A percentile compares a stretch with the other conserved stretches of the same genome.
These are phyloP conservation scores for Fraxinus paxiana DNA, from an alignment of 305 asterid species.

Conservation along the genomic window DNA sequence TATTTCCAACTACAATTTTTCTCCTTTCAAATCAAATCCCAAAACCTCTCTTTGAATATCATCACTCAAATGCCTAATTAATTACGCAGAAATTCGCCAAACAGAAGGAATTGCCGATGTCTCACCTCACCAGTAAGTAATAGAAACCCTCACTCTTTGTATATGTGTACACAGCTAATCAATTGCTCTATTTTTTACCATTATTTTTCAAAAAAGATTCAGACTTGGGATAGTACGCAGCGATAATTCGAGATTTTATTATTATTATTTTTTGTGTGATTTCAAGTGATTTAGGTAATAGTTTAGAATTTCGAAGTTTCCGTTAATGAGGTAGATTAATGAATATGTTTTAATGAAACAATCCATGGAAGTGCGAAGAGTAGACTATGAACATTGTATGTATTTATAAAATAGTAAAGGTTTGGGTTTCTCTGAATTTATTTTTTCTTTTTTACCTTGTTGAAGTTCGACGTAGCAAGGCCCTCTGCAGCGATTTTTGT, in stretches of 20 bases:
- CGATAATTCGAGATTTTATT: not conserved
- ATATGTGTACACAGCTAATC: not conserved
- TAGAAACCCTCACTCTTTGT: not conserved
- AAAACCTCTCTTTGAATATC: not conserved
- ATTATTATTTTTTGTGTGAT: not conserved
- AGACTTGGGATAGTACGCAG: not conserved
- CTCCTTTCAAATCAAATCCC: not conserved
- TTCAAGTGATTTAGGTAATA: not conserved
- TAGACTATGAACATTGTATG: not conserved
- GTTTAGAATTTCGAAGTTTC: not conserved
- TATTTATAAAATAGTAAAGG: not conserved
- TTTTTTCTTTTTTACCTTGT: not conserved
- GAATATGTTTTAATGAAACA: not conserved
- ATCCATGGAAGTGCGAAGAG: not conserved
- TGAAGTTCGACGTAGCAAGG: not conserved
- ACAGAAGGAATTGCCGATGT: slow-evolving; percentile 15
- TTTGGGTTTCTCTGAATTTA: not conserved
- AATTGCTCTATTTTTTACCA: not conserved
- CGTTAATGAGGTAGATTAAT: not conserved
- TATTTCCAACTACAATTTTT: not conserved
- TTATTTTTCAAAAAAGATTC: not conserved
- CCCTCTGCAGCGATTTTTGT: not conserved
- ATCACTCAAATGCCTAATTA: not conserved
- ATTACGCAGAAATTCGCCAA: slow-evolving; percentile 13
- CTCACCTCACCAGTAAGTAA: slow-evolving; percentile 16